phyloP scores from a whole-genome alignment of 1,139 yeast genomes.

The Geotrichum aggregatum region DNA sequence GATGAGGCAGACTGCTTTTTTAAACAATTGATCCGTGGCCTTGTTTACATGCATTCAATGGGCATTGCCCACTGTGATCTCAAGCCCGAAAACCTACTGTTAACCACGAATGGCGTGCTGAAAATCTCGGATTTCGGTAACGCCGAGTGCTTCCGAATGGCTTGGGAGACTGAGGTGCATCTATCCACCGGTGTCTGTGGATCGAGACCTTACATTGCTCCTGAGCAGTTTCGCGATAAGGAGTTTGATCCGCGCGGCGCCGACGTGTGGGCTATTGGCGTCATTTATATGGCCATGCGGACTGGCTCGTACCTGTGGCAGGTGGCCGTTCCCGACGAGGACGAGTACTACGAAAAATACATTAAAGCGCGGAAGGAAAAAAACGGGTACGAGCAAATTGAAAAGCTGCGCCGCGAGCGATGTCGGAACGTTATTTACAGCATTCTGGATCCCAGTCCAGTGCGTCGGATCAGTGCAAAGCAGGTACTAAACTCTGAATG shows the following conservation, averaged over 20 bases:
- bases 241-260: constrained; percentile 89
- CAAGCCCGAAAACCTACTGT: constrained; percentile 84
- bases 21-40: constrained; percentile 86
- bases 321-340: constrained; percentile 65
- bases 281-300: constrained; percentile 96
- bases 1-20: constrained; percentile 94
- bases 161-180: constrained; percentile 90
- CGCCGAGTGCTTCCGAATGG: constrained; percentile 93
- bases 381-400: constrained; percentile 89
- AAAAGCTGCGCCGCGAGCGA: constrained; percentile 66
- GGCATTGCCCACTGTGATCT: constrained; percentile 94
- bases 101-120: constrained; percentile 73
- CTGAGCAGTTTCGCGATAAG: constrained; percentile 75
- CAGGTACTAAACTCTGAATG: constrained; percentile 91
- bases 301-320: constrained; percentile 94
- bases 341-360: constrained; percentile 73
- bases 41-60: constrained; percentile 93
- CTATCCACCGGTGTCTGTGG: constrained; percentile 84
- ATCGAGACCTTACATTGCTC: constrained; percentile 92
- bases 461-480: constrained; percentile 77
- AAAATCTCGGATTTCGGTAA: constrained; percentile 96
- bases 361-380: constrained; percentile 71
- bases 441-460: constrained; percentile 83
- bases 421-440: constrained; percentile 91
- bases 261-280: constrained; percentile 96